Conservation (phyloP, 1,139 yeast genomes). For the Debaryomyces robertsiae region DNA sequence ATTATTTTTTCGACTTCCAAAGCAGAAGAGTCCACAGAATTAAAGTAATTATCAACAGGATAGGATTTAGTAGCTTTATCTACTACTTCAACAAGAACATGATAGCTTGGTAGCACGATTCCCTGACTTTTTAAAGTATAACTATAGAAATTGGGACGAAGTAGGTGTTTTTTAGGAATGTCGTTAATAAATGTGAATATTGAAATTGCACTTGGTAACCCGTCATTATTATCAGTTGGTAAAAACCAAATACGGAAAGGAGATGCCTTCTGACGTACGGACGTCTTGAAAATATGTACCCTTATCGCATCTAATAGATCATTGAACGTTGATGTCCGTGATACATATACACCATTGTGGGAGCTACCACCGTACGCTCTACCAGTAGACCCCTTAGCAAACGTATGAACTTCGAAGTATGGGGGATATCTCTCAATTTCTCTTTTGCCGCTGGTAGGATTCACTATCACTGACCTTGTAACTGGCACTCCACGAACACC, state of each 20-base stretch:
- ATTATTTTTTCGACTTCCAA: slow-evolving; percentile 19
- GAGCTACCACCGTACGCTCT: slow-evolving; percentile 14
- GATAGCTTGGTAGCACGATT: slow-evolving; percentile 29
- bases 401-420: slow-evolving; percentile 51
- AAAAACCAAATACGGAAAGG: slow-evolving; percentile 45
- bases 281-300: slow-evolving; percentile 22
- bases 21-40: slow-evolving; percentile 20
- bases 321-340: slow-evolving; percentile 38
- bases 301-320: slow-evolving; percentile 33
- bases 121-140: slow-evolving; percentile 37
- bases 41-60: slow-evolving; percentile 34
- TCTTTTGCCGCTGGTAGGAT: slow-evolving; percentile 37
- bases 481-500: slow-evolving; percentile 52
- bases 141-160: slow-evolving; percentile 27
- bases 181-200: slow-evolving; percentile 33
- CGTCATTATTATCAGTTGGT: slow-evolving; percentile 26
- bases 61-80: slow-evolving; percentile 27
- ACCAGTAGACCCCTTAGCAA: slow-evolving; percentile 30
- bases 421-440: slow-evolving; percentile 59
- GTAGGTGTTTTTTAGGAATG: slow-evolving; percentile 33
- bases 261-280: slow-evolving; percentile 16
- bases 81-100: slow-evolving; percentile 36
- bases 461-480: slow-evolving; percentile 44
- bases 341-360: slow-evolving; percentile 25
- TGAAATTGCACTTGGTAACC: slow-evolving; percentile 28